Evolutionary conservation across 768 basidiomycete species (phyloP).

Genomic region (Cyclocybe cylindracea): DNA sequence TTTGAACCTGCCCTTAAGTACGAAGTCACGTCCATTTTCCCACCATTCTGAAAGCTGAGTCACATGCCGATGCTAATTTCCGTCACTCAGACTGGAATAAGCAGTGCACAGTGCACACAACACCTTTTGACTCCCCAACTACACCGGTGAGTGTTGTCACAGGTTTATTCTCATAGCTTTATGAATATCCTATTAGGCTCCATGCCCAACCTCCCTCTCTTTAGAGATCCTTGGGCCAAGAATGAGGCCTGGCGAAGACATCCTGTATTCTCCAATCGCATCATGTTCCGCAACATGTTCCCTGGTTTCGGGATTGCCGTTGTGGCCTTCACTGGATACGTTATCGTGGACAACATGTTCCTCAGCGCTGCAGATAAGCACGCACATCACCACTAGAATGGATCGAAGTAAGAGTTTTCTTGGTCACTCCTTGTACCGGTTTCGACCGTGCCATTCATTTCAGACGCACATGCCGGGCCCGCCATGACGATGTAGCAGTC

Average conservation of each 20-base stretch:
- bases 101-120: too few relatives aligned
- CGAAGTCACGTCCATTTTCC: slow-evolving; percentile 32
- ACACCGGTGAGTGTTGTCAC: not conserved
- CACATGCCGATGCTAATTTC: slow-evolving; percentile 4
- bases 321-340: slow-evolving; percentile 90
- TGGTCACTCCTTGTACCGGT: too few relatives aligned
- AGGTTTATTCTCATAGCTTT: not conserved
- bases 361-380: slow-evolving; percentile 30
- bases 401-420: not conserved
- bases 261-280: slow-evolving; percentile 83
- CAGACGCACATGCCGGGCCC: too few relatives aligned
- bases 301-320: slow-evolving; percentile 95
- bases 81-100: too few relatives aligned
- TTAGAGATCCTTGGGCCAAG: slow-evolving; percentile 94
- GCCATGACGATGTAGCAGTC: too few relatives aligned
- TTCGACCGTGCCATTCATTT: too few relatives aligned
- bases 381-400: slow-evolving; percentile 26
- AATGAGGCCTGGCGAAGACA: slow-evolving; percentile 90
- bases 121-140: not conserved
- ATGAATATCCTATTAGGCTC: slow-evolving; percentile 17
- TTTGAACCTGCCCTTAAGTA: slow-evolving; percentile 60
- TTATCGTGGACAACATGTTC: slow-evolving; percentile 78
- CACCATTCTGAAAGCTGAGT: slow-evolving; percentile 7
- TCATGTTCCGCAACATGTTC: slow-evolving; percentile 89
- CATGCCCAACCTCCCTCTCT: slow-evolving; percentile 72